Evolutionary conservation across 176 grass and related monocot genomes (phyloP).

Genomic region (Aegilops sharonensis): DNA sequence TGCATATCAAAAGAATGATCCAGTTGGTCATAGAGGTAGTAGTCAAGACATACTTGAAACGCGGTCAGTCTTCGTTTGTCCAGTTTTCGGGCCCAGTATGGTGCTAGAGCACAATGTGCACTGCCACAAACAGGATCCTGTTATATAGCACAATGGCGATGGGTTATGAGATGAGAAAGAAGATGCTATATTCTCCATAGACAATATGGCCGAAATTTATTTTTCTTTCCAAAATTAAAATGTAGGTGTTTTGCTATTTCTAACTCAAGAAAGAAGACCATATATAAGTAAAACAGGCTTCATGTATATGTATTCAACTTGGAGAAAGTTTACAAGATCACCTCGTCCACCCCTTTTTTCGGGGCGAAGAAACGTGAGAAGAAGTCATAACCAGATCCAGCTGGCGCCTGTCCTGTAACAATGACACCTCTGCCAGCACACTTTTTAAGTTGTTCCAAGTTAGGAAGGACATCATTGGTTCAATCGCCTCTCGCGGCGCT

Average conservation of each 20-base stretch:
- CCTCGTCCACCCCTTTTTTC: slow-evolving; percentile 62
- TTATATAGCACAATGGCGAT: neutral
- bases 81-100: slow-evolving; percentile 67
- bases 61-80: slow-evolving; percentile 51
- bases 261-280: neutral
- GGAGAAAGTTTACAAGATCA: slow-evolving; percentile 15
- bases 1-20: neutral
- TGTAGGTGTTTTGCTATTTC: neutral
- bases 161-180: neutral
- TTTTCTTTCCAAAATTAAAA: neutral
- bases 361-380: slow-evolving; percentile 61
- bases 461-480: slow-evolving; percentile 37
- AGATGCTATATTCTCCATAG: neutral
- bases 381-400: slow-evolving; percentile 70
- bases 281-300: too few relatives aligned
- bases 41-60: slow-evolving; percentile 40
- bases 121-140: slow-evolving; percentile 78
- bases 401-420: slow-evolving; percentile 53
- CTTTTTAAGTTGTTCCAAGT: slow-evolving; percentile 45
- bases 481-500: too few relatives aligned
- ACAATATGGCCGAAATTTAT: neutral
- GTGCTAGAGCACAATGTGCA: slow-evolving; percentile 57
- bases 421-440: slow-evolving; percentile 47
- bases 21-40: neutral
- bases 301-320: too few relatives aligned